Percentiles rank a stretch among this genome's conserved stretches.
phyloP scores from a whole-genome alignment of 345 rosid genomes.

The Eucalyptus victrix region DNA sequence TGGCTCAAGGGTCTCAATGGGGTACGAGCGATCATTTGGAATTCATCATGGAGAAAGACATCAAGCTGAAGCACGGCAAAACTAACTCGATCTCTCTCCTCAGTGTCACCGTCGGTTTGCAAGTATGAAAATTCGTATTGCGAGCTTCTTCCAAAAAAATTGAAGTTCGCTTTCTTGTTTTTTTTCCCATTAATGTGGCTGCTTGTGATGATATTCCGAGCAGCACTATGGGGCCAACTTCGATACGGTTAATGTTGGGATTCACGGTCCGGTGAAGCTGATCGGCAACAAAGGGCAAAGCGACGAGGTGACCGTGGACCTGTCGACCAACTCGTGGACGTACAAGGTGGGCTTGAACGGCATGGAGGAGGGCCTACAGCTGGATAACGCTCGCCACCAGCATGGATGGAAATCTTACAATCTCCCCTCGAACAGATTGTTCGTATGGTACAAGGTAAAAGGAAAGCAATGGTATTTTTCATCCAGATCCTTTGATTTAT shows the following conservation, averaged over 20 bases:
- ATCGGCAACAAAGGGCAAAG: neutral
- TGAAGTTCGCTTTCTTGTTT: neutral
- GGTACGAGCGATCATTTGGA: neutral
- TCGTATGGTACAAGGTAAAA: constrained; percentile 62
- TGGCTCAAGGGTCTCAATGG: neutral
- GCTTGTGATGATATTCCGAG: neutral
- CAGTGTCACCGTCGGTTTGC: constrained; percentile 44
- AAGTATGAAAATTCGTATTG: neutral
- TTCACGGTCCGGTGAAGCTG: constrained; percentile 20
- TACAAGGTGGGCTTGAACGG: constrained; percentile 51
- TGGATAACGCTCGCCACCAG: neutral
- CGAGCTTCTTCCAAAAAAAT: neutral
- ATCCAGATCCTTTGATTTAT: neutral
- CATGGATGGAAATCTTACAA: constrained; percentile 3
- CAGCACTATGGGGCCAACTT: constrained; percentile 19
- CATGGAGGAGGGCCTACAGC: constrained; percentile 1
- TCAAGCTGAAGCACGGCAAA: constrained; percentile 8
- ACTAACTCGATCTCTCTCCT: constrained; percentile 19
- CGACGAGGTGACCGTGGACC: neutral
- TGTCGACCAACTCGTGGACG: constrained; percentile 30
- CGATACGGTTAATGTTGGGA: constrained; percentile 1
- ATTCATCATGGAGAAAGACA: constrained; percentile 4
- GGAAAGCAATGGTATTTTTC: neutral
- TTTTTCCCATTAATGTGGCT: neutral
- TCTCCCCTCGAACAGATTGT: constrained; percentile 16